Percentiles rank a stretch among this genome's conserved stretches.
Conservation (phyloP, 257 asterid genomes). For the Solanum sitiens region DNA sequence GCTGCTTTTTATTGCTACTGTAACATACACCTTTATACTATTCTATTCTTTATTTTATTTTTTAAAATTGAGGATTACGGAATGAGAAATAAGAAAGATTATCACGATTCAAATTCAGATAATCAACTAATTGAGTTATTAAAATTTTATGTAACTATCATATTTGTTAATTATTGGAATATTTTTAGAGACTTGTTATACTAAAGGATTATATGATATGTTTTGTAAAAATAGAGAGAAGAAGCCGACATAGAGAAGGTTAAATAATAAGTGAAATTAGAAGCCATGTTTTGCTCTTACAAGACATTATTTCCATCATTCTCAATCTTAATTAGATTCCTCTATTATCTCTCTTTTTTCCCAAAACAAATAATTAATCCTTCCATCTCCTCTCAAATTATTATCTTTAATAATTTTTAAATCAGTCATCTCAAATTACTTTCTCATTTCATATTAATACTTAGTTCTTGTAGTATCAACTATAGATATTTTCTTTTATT, state of each 20-base stretch:
- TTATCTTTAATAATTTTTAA: neutral
- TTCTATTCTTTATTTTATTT: neutral
- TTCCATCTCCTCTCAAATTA: neutral
- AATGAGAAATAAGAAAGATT: neutral
- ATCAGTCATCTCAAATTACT: neutral
- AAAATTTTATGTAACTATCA: too few relatives aligned
- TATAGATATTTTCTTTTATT: too few relatives aligned
- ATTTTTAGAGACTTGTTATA: neutral
- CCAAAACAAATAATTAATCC: neutral
- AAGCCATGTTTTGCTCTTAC: conserved; percentile 44
- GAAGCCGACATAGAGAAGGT: conserved; percentile 41
- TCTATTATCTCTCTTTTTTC: neutral
- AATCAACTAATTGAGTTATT: too few relatives aligned
- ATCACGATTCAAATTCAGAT: too few relatives aligned
- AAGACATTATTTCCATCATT: conserved; percentile 21
- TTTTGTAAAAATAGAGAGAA: neutral
- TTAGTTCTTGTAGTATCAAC: neutral
- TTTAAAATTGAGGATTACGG: neutral
- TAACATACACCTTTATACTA: neutral
- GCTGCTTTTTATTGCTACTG: neutral
- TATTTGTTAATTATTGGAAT: neutral
- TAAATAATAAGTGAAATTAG: conserved; percentile 24
- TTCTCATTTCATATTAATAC: neutral
- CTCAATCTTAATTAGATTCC: neutral
- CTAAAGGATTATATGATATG: neutral